Base-by-base conservation (phyloP, 2,329 filamentous ascomycete genomes). In the Penicillium crustosum region DNA sequence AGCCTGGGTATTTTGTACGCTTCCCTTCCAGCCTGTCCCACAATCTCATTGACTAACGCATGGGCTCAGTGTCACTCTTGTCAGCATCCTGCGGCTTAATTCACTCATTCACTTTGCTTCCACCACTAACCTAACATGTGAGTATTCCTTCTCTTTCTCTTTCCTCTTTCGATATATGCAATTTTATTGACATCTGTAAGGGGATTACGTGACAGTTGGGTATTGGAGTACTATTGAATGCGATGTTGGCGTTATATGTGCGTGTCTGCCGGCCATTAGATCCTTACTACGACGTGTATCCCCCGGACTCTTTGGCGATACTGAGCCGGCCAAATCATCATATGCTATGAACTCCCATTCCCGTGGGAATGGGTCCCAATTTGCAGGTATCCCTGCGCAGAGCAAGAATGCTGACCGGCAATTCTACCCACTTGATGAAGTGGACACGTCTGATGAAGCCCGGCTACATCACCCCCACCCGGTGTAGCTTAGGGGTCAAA, bases 71-170 rank as follows among this genome's bases (percentile, higher is more conserved):
- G 76, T 79, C 39, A 80, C 77, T 3, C 59, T 81, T n/a, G 70
- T 80, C 58, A 78, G 76, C 55, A 73, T 77, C 48, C 65, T 81
- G 29, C 77, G 78, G n/a, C 68, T 81, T 3, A 69, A 72, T 12
- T 76, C 75, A 7, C 71, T 81, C 19, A 72, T 80, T 47, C 60
- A 67, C 43, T 80, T 81, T 59, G 75, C 74, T 10, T 70, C 66
- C 36, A 78, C 78, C 3, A 44, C 61, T 1, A 80, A 81, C 61
- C 63, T 76, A 2, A 77, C 74, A 4, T 76, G 72, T 74, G 38
- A 64, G 62, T 61, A 15, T 29, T 17, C 0, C n/a, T 4, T 13
- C 15, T 19, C 4, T 10, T 8, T 8, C 12, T 17, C 8, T n/a
- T n/a, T 19, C 5, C 13, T 15, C 4, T 36, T 29, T 31, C 13